Evolutionary conservation across 768 basidiomycete species (phyloP), one percentile per base, ranked within the genome.

Genomic region (Pleurotus cornucopiae): DNA sequence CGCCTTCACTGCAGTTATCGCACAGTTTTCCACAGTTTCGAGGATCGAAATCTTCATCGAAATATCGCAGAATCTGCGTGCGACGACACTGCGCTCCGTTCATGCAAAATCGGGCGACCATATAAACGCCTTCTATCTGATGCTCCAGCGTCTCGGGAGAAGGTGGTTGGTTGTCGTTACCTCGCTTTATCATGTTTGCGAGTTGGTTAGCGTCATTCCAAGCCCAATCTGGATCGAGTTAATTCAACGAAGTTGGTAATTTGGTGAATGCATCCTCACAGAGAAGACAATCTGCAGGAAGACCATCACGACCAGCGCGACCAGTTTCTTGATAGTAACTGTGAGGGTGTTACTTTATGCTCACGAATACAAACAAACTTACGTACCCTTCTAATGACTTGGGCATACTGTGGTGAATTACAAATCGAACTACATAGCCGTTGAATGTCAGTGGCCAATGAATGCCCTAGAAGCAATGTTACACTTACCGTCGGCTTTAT

Each of bases 291-390:
- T 89, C 84, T 0, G 97, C 87, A 1, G 83, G 80, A 61, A 80
- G 68, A 4, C 92, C 93, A 65, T 99, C 97, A 57, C 97, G 83
- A 4, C 97, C 97, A 14, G 95, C 97, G 56, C 97, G 85, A 5
- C 97, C 97, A 0, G 96, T 98, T 73, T 99, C 97, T 73, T 98
- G 94, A 64, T 94, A 94, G 64, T 91, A 91, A 1, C 89, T 91
- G 26, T 7, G 48, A 56, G 46, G 44, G 56, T 38, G 37, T 43
- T 11, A 34, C 30, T 34, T 63, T 56, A 18, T 20, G n/a, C 13
- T 41, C 44, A 41, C 4, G 11, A 5, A 21, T 11, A 37, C 52
- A 18, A 43, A 37, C 49, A 16, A 46, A 14, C 59, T 34, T 6
- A 65, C 77, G 56, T 76, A 96, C 81, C 89, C 91, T 57, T 94